Base-by-base conservation (phyloP, 179 eudicot species). In the Monotropa hypopitys region DNA sequence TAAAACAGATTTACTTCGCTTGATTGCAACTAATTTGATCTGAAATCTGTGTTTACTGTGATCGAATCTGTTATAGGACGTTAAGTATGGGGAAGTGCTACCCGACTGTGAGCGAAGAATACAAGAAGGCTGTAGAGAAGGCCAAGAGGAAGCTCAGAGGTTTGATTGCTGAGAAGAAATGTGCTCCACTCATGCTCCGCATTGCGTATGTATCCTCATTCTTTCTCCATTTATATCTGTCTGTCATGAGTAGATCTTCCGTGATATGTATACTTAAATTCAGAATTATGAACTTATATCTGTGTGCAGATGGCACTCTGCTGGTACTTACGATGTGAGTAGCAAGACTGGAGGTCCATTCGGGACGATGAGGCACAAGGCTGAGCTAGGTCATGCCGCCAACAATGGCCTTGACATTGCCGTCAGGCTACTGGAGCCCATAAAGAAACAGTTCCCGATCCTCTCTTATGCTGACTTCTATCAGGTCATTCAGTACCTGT, bases 341-440 rank as follows among this genome's bases (percentile, higher is more conserved):
- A 77, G 90, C 23, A 95, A 84, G 88, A 90, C 93, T 57, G 99
- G 99, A 63, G 99, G 99, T 61, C 99, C 99, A 9, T 95, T 95
- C 28, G 99, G 99, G 23, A 95, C 99, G 73, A 93, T 95, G 89
- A 95, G 89, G 87, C 76, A 80, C 78, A 65, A 83, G 83, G 87
- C 73, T 35, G 99, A 95, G 89, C 87, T 45, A 18, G 82, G 67
- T 42, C 99, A 95, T 72, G 89, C 73, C 1, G 99, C 99, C 77
- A 95, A 95, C 86, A 90, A 82, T 50, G 98, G 98, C 4, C 82
- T 94, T 51, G 93, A 90, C n/a, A 90, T 94, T 79, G 97, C 98
- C 7, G 67, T 92, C 51, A 88, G 89, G 79, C 82, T 94, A 76
- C 76, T 94, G 84, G 90, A 88, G 80, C 98, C 98, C 71, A 78